These are phyloP conservation scores for Sporothrix mexicana DNA, from an alignment of 2,329 filamentous ascomycete genomes.

Conservation along the genomic window DNA sequence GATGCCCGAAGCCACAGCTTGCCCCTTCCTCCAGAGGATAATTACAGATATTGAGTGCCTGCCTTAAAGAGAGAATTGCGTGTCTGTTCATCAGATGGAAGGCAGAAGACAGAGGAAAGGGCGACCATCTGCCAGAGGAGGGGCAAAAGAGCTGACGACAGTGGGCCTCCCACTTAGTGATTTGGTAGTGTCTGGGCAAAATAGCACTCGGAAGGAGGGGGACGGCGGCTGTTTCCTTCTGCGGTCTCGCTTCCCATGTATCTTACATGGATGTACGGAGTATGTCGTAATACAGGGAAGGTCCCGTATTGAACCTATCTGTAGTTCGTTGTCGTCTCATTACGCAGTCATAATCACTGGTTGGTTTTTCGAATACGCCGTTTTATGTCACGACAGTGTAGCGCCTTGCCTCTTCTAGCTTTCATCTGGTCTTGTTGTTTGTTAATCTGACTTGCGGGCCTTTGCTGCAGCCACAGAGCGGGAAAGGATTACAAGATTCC, in stretches of 20 bases:
- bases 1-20: background rate
- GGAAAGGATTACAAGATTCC: background rate
- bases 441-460: background rate
- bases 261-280: background rate
- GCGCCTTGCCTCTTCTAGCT: background rate
- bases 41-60: background rate
- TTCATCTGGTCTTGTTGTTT: background rate
- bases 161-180: constrained; percentile 25
- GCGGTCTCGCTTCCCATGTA: background rate
- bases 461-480: background rate
- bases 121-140: constrained; percentile 17
- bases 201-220: background rate
- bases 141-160: constrained; percentile 31
- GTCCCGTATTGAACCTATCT: background rate
- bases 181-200: constrained; percentile 13
- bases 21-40: background rate
- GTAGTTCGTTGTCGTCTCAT: background rate
- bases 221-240: constrained; percentile 13
- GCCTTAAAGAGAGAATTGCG: background rate
- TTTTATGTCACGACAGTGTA: constrained; percentile 5
- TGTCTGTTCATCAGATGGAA: background rate
- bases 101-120: background rate
- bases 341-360: background rate
- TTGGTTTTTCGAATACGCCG: background rate
- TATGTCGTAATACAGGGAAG: constrained; percentile 10